Percentiles rank a stretch among this genome's conserved stretches.
Conservation (phyloP, 2,329 filamentous ascomycete species). For the Cladosporium colombiae region DNA sequence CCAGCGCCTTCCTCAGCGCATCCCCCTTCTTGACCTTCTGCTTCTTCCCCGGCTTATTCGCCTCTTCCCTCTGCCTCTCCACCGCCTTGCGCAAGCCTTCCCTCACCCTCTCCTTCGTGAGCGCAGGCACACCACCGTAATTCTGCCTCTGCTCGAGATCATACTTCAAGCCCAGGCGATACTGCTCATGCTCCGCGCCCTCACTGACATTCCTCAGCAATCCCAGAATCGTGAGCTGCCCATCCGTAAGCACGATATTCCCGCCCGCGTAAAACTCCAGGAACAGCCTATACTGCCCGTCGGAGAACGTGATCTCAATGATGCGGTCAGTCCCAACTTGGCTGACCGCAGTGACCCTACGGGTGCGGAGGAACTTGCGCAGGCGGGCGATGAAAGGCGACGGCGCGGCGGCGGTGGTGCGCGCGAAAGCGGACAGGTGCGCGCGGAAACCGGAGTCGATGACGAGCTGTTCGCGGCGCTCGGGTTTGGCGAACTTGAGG, state of each 20-base stretch:
- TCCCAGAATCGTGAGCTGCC: conserved; percentile 76
- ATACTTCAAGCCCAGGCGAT: conserved; percentile 76
- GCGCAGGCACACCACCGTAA: conserved; percentile 69
- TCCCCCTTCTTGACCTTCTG: conserved; percentile 73
- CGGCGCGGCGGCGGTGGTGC: conserved; percentile 80
- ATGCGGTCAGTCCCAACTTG: conserved; percentile 94
- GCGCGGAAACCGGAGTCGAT: conserved; percentile 95
- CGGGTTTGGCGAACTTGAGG: conserved; percentile 89
- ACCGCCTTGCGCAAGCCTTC: conserved; percentile 68
- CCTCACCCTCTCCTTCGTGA: conserved; percentile 73
- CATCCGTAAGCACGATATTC: conserved; percentile 90
- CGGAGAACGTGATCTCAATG: conserved; percentile 88
- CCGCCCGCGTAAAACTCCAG: conserved; percentile 96
- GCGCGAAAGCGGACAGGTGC: conserved; percentile 87
- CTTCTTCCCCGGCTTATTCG: conserved; percentile 59
- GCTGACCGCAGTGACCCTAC: conserved; percentile 74
- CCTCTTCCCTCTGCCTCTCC: conserved; percentile 56
- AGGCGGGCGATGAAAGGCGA: conserved; percentile 82
- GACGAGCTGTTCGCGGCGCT: conserved; percentile 83
- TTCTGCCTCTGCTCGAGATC: conserved; percentile 82
- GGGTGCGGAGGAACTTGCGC: conserved; percentile 84
- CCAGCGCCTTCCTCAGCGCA: conserved; percentile 75
- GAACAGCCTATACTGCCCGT: conserved; percentile 83
- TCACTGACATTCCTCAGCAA: conserved; percentile 78
- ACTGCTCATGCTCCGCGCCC: conserved; percentile 79